Evolutionary conservation across 176 grass and related monocot species (phyloP), one percentile per base, ranked within the genome.

Genomic region (Tuctoria greenei): DNA sequence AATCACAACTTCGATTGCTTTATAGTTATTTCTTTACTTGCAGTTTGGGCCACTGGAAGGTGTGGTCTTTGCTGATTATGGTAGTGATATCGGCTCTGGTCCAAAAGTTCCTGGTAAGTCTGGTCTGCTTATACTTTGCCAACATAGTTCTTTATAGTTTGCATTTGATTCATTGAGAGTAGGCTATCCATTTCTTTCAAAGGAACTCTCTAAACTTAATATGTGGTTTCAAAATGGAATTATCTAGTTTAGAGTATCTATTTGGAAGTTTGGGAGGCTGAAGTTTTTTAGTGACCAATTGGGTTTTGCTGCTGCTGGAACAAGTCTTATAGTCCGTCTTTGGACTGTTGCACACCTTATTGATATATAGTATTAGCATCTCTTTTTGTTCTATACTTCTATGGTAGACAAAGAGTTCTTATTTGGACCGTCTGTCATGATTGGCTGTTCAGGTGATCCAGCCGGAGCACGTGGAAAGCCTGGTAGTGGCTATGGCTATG

Each of bases 1-100:
- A 75, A 67, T 60, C 67, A 26, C 73, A 20, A 51, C 61, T 51
- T 74, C 51, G 20, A 76, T 79, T 62, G 26, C 25, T 75, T 75
- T 1, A 79, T 58, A 12, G 17, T 63, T 21, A 20, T 76, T 14
- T n/a, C 41, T 74, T 56, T 31, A 13, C 36, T 21, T 90, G 79
- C 73, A 99, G 96, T 87, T 82, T 65, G 96, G 92, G 47, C 96
- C 92, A 6, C 66, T 99, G 70, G 87, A 95, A 88, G 96, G 92
- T 41, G 89, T 92, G 58, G 28, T 99, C n/a, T 99, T 95, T 88
- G 87, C 71, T 16, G 96, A 99, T 78, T 95, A 92, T 58, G 96
- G 96, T 43, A 99, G 89, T 43, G 92, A 95, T 86, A 77, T 99
- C 44, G 87, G 92, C 28, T 99, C 95, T 67, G 95, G 95, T 50